Conservation (phyloP, 495 filamentous ascomycete genomes). For the Cercophora sp. region DNA sequence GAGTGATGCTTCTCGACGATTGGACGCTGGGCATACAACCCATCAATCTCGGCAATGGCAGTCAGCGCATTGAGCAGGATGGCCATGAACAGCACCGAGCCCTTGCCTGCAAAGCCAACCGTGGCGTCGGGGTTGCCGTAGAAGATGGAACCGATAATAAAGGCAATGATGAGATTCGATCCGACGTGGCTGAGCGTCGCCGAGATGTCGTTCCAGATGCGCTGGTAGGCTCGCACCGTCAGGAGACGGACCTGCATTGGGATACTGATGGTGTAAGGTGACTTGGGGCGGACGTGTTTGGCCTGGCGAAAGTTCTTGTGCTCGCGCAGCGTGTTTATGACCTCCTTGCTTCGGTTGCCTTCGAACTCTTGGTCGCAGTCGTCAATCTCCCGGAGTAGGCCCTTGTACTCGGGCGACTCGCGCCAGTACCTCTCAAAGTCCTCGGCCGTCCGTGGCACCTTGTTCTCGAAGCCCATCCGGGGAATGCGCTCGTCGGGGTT, state of each 20-base stretch:
- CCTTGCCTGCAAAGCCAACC: slow-evolving; percentile 45
- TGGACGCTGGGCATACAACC: slow-evolving; percentile 55
- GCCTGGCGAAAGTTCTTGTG: slow-evolving; percentile 30
- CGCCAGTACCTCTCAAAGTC: slow-evolving; percentile 54
- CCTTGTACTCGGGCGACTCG: slow-evolving; percentile 42
- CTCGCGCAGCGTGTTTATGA: slow-evolving; percentile 20
- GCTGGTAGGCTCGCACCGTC: slow-evolving; percentile 50
- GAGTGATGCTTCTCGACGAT: slow-evolving; percentile 64
- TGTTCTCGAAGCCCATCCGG: slow-evolving; percentile 59
- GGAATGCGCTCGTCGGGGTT: slow-evolving; percentile 66
- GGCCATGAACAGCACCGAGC: slow-evolving; percentile 55
- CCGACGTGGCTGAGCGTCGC: slow-evolving; percentile 25
- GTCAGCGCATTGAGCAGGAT: slow-evolving; percentile 53
- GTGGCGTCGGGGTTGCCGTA: slow-evolving; percentile 44
- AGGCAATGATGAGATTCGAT: slow-evolving; percentile 38
- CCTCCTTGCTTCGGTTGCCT: slow-evolving; percentile 34
- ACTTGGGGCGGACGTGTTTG: slow-evolving; percentile 41
- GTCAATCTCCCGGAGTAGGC: slow-evolving; percentile 60
- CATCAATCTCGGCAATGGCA: slow-evolving; percentile 58
- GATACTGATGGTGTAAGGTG: slow-evolving; percentile 56
- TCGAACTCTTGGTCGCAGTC: slow-evolving; percentile 53
- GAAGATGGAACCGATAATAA: slow-evolving; percentile 45
- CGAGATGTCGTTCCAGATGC: slow-evolving; percentile 30
- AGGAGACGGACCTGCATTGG: slow-evolving; percentile 54
- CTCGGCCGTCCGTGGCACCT: slow-evolving; percentile 57